Conservation (phyloP, 495 filamentous ascomycete species). For the Venustampulla echinocandica region DNA sequence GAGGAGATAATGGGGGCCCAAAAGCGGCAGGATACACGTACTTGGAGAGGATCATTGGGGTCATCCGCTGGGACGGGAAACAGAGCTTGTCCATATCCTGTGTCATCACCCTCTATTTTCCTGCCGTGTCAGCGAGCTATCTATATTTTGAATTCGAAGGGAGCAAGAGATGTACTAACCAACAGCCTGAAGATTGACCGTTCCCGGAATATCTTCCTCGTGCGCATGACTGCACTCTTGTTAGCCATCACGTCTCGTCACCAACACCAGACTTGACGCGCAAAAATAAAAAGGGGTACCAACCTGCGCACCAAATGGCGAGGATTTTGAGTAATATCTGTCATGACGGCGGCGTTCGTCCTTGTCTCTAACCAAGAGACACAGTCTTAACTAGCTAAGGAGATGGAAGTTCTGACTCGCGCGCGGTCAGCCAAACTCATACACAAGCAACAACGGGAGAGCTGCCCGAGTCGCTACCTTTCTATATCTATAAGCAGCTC, state of each 20-base stretch:
- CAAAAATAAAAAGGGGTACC: not conserved
- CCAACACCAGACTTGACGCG: not conserved
- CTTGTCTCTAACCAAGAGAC: too few relatives aligned
- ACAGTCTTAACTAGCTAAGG: too few relatives aligned
- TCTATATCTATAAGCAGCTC: too few relatives aligned
- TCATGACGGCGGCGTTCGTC: too few relatives aligned
- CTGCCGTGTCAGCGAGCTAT: too few relatives aligned
- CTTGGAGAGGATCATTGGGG: conserved; percentile 56
- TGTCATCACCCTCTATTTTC: conserved; percentile 53
- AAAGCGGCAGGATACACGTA: conserved; percentile 15
- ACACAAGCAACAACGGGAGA: too few relatives aligned
- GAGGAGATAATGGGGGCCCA: not conserved
- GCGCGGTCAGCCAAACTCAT: too few relatives aligned
- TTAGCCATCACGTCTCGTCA: not conserved
- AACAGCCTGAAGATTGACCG: conserved; percentile 43
- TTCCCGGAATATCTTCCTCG: conserved; percentile 49
- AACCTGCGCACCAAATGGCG: conserved; percentile 17
- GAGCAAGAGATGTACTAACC: conserved; percentile 20
- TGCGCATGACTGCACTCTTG: conserved; percentile 40
- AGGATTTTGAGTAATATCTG: not conserved
- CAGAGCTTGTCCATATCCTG: conserved; percentile 50
- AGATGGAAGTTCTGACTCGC: too few relatives aligned
- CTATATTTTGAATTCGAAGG: not conserved
- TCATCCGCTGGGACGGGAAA: conserved; percentile 55
- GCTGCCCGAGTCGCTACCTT: too few relatives aligned